A percentile compares a stretch with the other conserved stretches of the same genome.
These are phyloP conservation scores for Sabuloglossum arenarium DNA, from an alignment of 495 filamentous ascomycete species.

Conservation along the genomic window DNA sequence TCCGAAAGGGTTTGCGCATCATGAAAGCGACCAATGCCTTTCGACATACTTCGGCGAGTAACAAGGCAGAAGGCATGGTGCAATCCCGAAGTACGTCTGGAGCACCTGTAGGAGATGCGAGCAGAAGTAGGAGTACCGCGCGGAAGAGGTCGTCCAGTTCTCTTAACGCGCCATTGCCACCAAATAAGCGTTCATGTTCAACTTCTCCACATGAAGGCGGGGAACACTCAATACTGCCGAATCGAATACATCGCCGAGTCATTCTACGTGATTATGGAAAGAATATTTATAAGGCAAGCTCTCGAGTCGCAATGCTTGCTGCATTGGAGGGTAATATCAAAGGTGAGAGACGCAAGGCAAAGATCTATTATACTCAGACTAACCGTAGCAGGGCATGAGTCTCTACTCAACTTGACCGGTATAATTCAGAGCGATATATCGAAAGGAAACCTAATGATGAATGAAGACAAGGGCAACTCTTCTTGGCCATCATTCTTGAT, in stretches of 20 bases:
- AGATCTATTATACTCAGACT: neutral
- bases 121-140: neutral
- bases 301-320: constrained; percentile 12
- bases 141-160: constrained; percentile 19
- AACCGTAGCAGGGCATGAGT: neutral
- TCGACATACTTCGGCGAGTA: neutral
- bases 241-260: constrained; percentile 23
- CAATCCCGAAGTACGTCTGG: neutral
- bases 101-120: neutral
- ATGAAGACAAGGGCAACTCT: constrained; percentile 15
- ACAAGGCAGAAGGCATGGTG: neutral
- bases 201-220: constrained; percentile 5
- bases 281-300: constrained; percentile 6
- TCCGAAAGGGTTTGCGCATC: constrained; percentile 11
- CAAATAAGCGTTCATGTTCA: constrained; percentile 10
- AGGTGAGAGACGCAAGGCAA: neutral
- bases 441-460: constrained; percentile 18
- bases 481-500: constrained; percentile 12
- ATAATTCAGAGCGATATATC: constrained; percentile 17
- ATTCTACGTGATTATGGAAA: constrained; percentile 21
- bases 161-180: constrained; percentile 13
- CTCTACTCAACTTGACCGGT: neutral
- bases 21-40: neutral
- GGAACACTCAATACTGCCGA: constrained; percentile 7
- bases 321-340: constrained; percentile 1